Conservation (phyloP, 148 eudicot species). For the Fallopia convolvulus region DNA sequence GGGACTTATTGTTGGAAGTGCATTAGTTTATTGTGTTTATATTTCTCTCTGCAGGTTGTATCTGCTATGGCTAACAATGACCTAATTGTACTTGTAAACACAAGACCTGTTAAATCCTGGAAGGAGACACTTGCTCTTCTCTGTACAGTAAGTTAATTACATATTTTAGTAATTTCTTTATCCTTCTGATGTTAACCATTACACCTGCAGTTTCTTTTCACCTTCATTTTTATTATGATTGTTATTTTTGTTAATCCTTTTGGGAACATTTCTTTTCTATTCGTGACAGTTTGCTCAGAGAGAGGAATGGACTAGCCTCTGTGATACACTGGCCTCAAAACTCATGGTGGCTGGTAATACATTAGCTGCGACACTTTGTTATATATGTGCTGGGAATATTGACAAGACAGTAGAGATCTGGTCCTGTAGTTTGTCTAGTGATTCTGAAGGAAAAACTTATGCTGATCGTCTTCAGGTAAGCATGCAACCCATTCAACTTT, state of each 20-base stretch:
- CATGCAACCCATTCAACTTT: neutral
- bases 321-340: conserved; percentile 90
- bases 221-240: too few relatives aligned
- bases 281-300: conserved; percentile 14
- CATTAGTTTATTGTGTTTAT: neutral
- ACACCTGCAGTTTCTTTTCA: too few relatives aligned
- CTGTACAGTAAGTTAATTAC: conserved; percentile 35
- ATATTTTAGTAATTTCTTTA: neutral
- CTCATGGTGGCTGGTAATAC: conserved; percentile 65
- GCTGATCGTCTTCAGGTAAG: conserved; percentile 17
- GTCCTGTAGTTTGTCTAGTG: conserved; percentile 55
- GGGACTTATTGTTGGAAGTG: neutral
- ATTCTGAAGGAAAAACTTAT: conserved; percentile 48
- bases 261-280: neutral
- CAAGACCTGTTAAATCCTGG: conserved; percentile 58
- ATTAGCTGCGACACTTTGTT: conserved; percentile 86
- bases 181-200: neutral
- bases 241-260: neutral
- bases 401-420: conserved; percentile 92
- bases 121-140: conserved; percentile 66
- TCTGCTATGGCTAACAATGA: conserved; percentile 58
- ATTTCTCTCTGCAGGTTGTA: conserved; percentile 46
- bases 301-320: conserved; percentile 33
- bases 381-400: conserved; percentile 91
- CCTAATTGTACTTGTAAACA: conserved; percentile 43